Evolutionary conservation across 306 rosid species (phyloP).

Genomic region (Phaseolus lunatus): DNA sequence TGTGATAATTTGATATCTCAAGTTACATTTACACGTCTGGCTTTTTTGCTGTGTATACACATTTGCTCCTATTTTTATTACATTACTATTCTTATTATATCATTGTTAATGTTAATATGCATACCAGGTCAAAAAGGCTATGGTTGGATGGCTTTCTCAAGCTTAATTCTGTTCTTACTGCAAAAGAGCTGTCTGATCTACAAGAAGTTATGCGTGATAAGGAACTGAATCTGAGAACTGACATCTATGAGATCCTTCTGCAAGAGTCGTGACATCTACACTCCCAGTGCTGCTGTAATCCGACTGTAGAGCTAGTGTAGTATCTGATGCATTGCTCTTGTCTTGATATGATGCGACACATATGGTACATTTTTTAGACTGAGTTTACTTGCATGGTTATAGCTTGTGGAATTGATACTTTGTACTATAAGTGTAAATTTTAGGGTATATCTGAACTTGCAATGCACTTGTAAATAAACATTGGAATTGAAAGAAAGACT

Average conservation of each 20-base stretch:
- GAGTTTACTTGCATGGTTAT: slow-evolving; percentile 18
- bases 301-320: not conserved
- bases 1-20: not conserved
- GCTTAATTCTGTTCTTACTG: slow-evolving; percentile 66
- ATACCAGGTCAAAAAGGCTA: slow-evolving; percentile 82
- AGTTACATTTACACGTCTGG: not conserved
- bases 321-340: slow-evolving; percentile 5
- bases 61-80: not conserved
- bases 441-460: slow-evolving; percentile 15
- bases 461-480: slow-evolving; percentile 35
- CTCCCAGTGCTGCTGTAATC: slow-evolving; percentile 6
- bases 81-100: not conserved
- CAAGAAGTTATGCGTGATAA: slow-evolving; percentile 99
- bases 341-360: not conserved
- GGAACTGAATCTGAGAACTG: slow-evolving; percentile 92
- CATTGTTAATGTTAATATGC: slow-evolving; percentile 18
- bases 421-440: slow-evolving; percentile 35
- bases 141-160: slow-evolving; percentile 94
- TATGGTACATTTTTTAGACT: not conserved
- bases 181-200: slow-evolving; percentile 93
- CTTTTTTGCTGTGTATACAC: not conserved
- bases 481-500: not conserved
- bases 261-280: slow-evolving; percentile 58
- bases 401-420: not conserved
- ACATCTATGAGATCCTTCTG: slow-evolving; percentile 92